Base-by-base conservation (phyloP, 805 yeast species). In the Candida nitratophila region DNA sequence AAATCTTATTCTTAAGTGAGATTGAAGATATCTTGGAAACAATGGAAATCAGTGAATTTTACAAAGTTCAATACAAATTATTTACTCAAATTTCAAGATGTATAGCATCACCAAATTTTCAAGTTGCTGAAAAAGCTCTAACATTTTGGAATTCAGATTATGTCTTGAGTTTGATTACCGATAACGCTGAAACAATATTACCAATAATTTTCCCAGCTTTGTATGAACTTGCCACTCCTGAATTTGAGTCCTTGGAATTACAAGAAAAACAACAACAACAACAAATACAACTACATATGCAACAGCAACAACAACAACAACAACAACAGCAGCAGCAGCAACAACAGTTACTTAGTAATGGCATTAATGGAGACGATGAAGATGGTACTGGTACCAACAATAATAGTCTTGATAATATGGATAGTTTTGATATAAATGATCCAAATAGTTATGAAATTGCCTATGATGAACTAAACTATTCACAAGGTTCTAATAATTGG, bases 11-110 rank as follows among this genome's bases (percentile, higher is more conserved):
- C 57, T 70, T 93, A 58, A 88, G 91, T 64, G 99, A 93, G 68
- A 79, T 93, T 51, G 99, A 93, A 64, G 99, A 93, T 61, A 90
- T 93, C 4, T 87, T 90, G 60, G 99, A 93, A 67, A 93, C 88
- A 26, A 88, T 91, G 72, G 97, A 91, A 65, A 96, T 97, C 14
- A 70, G 76, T 46, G 98, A 93, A 65, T 93, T 93, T 61, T 77
- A 81, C 51, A 87, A 88, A 65, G 86, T 93, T 50, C 95, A 90
- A 65, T 85, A 89, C 2, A 98, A 98, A 3, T 69, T 93, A 40
- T 90, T 90, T 66, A 95, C 91, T 27, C 99, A 93, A 66, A 74
- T 93, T 51, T 85, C 96, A 41, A 88, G 86, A 64, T 91, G 98
- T 67, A 90, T 93, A 34, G 77, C 95, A 24, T 86, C 96, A 2